Base-by-base conservation (phyloP, 768 basidiomycete genomes). In the Lactifluus piperatus region DNA sequence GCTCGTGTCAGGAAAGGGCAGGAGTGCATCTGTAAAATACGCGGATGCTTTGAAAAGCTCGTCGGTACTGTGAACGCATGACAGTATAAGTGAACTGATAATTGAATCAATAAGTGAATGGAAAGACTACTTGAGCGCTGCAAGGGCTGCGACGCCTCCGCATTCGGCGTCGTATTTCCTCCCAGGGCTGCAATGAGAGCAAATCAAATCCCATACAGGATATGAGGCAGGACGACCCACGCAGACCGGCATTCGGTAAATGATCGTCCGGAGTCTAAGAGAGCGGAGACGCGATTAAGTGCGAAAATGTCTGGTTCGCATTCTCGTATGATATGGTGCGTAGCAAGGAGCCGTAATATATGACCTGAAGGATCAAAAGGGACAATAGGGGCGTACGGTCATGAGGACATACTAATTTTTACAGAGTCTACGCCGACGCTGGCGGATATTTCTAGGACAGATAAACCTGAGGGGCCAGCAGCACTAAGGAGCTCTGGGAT, bases 21-120 rank as follows among this genome's bases (percentile, higher is more conserved):
- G 60, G 39, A 71, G 70, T n/a, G 71, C 66, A 27, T 91, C 88
- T 0, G 88, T 85, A 56, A 91, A 77, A 64, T 86, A 89, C 6
- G 84, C 83, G 11, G 86, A 81, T 1, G 86, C 78, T 70, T 90
- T 90, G 73, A 83, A 81, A 41, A 89, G 78, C 66, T 91, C 88
- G 66, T 91, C 88, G 6, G 85, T 78, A 62, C 88, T 90, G 60
- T 11, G 30, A 32, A 22, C 7, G 30, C 29, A 46, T 47, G 11
- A 41, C 24, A 14, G 22, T 20, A 18, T 46, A 50, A 9, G 51
- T n/a, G 20, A 50, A 45, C 26, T 7, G 10, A 36, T 29, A 27
- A 48, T 27, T 45, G 30, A 5, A 45, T 16, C 3, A 43, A 22
- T 22, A 2, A 32, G 32, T 29, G 16, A 50, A 24, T 34, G 4